A percentile compares a stretch with the other conserved stretches of the same genome.
These are phyloP conservation scores for Solanum sejunctum DNA, from an alignment of 257 asterid species.

Conservation along the genomic window DNA sequence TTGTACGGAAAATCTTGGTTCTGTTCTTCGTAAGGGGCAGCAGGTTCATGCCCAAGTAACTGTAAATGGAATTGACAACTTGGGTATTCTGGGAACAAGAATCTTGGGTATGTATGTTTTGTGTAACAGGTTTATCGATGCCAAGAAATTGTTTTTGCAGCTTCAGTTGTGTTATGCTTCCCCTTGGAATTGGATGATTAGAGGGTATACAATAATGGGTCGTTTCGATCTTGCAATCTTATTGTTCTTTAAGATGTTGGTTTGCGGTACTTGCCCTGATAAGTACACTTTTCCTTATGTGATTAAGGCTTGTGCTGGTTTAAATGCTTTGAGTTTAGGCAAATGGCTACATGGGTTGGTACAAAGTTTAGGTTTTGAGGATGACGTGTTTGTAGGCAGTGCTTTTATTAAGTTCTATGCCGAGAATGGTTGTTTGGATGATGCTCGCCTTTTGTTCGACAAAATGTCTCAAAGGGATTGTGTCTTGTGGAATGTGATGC, in stretches of 20 bases:
- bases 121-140: constrained; percentile 32
- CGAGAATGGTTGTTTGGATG: constrained; percentile 41
- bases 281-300: constrained; percentile 82
- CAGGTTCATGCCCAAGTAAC: constrained; percentile 70
- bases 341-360: constrained; percentile 37
- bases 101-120: constrained; percentile 64
- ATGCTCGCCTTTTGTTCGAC: constrained; percentile 60
- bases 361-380: constrained; percentile 40
- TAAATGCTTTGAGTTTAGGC: constrained; percentile 37
- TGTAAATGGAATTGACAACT: constrained; percentile 51
- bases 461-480: constrained; percentile 57
- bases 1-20: constrained; percentile 11
- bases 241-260: constrained; percentile 74
- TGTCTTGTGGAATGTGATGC: constrained; percentile 79
- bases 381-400: constrained; percentile 73
- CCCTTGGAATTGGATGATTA: constrained; percentile 99
- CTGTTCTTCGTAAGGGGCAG: constrained; percentile 22
- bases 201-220: constrained; percentile 64
- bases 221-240: constrained; percentile 40
- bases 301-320: constrained; percentile 69
- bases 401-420: constrained; percentile 68
- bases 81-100: constrained; percentile 66
- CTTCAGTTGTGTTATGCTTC: constrained; percentile 70
- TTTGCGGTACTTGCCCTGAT: constrained; percentile 70
- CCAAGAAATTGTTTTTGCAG: constrained; percentile 53